Evolutionary conservation across 163 green algal species (phyloP), one percentile per base, ranked within the genome.

Genomic region (Coccomyxa subellipsoidea): DNA sequence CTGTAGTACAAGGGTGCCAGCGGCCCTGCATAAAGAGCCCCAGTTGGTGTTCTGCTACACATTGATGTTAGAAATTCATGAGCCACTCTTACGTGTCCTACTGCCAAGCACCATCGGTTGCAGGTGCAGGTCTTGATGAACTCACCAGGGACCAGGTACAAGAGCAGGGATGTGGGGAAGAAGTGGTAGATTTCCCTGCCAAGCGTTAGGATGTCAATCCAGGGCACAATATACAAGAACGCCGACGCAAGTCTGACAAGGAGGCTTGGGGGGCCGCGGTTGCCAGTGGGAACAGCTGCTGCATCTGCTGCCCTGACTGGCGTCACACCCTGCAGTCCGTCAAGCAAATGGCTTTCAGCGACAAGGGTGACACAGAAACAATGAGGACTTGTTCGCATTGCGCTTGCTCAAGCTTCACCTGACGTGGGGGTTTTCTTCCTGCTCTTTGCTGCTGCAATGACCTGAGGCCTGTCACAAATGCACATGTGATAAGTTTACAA

Each of bases 151-250:
- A 88, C 47, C 18, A 89, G 84, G 77, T 92, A 92, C 12, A 95
- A 29, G 1, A 89, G 66, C 29, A 93, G 72, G 1, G 89, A 84
- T 54, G 77, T 87, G 36, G 84, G 85, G 38, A 93, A 91, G 31
- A 77, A 73, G 38, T 87, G 81, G 82, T 92, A 93, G 38, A 93
- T 84, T 59, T 88, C 80, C 25, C 79, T 59, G 1, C 89, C 89
- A 39, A 94, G 72, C 4, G 72, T 81, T 15, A 92, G 81, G 71
- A 83, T 81, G 87, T 95, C 91, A 31, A 95, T 91, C 90, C 89
- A 95, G n/a, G 92, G 92, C 15, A 95, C 87, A 34, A 95, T 76
- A 82, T 95, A 95, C 76, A 89, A 89, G 2, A 92, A 79, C 0
- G 91, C 90, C 12, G 91, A 76, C 38, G 86, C 75, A 34, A 91